Percentiles rank a stretch among this genome's conserved stretches.
Conservation (phyloP, 108 stramenopile genomes). For the Cyclotella atomus region DNA sequence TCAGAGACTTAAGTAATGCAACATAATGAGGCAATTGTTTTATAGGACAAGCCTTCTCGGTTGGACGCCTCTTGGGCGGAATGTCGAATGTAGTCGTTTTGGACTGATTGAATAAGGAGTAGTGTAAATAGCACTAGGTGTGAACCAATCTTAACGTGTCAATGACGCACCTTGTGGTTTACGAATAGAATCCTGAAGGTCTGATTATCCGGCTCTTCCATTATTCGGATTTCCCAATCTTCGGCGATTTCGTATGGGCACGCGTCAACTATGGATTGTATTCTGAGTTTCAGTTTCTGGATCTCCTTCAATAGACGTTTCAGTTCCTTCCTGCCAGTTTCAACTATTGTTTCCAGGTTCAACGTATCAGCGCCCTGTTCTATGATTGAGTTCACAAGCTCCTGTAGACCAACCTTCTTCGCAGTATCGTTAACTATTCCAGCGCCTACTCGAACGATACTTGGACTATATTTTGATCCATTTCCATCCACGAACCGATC, state of each 20-base stretch:
- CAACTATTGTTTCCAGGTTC: slow-evolving; percentile 38
- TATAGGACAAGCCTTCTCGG: slow-evolving; percentile 30
- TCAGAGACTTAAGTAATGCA: slow-evolving; percentile 35
- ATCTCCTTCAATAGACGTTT: slow-evolving; percentile 42
- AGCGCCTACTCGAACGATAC: slow-evolving; percentile 69
- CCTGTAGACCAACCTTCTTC: slow-evolving; percentile 42
- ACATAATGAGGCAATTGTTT: slow-evolving; percentile 56
- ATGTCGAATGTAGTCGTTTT: slow-evolving; percentile 53
- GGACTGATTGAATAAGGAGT: slow-evolving; percentile 23
- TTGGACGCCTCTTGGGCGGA: slow-evolving; percentile 41
- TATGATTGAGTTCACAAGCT: slow-evolving; percentile 36
- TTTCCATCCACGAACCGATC: slow-evolving; percentile 72
- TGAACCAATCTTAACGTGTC: neutral
- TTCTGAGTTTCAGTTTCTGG: slow-evolving; percentile 47
- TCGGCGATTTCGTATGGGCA: slow-evolving; percentile 49
- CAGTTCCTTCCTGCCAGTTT: slow-evolving; percentile 32
- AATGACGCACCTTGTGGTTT: slow-evolving; percentile 46
- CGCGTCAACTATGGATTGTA: slow-evolving; percentile 50
- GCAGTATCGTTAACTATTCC: slow-evolving; percentile 36
- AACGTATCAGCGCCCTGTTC: slow-evolving; percentile 34
- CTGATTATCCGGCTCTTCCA: slow-evolving; percentile 31
- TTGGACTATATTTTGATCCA: slow-evolving; percentile 71
- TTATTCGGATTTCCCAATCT: slow-evolving; percentile 70
- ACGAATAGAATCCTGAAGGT: slow-evolving; percentile 58
- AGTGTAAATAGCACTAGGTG: neutral